These are phyloP conservation scores for Aspergillus heteromorphus DNA, from an alignment of 495 filamentous ascomycete genomes.

Conservation along the genomic window DNA sequence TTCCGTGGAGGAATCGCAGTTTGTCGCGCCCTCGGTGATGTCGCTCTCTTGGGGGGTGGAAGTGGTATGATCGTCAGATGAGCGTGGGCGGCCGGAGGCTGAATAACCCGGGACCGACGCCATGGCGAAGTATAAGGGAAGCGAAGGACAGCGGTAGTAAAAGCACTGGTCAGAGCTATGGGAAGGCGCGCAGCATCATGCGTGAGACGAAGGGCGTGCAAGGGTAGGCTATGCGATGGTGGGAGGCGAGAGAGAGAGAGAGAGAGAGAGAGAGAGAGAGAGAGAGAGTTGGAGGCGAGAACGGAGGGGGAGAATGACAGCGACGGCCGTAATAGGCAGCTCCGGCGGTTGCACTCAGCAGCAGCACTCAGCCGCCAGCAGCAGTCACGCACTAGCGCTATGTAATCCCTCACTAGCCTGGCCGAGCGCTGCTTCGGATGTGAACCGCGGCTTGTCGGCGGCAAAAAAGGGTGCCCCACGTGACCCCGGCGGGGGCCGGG, in stretches of 20 bases:
- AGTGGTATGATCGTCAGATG: slow-evolving; percentile 23
- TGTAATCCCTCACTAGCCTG: neutral
- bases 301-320: neutral
- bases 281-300: neutral
- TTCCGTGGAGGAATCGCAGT: slow-evolving; percentile 10
- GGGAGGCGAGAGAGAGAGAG: neutral
- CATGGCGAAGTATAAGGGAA: slow-evolving; percentile 20
- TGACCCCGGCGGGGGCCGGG: neutral
- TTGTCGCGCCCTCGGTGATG: slow-evolving; percentile 8
- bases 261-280: neutral
- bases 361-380: neutral
- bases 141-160: neutral
- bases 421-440: slow-evolving; percentile 4
- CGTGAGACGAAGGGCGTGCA: neutral
- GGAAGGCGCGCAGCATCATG: slow-evolving; percentile 12
- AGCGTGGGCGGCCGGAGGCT: slow-evolving; percentile 25
- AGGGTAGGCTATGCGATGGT: neutral
- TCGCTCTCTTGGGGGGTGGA: slow-evolving; percentile 17
- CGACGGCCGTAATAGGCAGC: neutral
- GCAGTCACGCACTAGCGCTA: neutral
- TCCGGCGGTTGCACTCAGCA: neutral
- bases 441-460: slow-evolving; percentile 5
- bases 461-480: neutral
- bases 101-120: slow-evolving; percentile 34
- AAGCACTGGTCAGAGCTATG: neutral